These are phyloP conservation scores for Zygosaccharomyces gambellarensis DNA, from an alignment of 805 yeast species.

Conservation along the genomic window DNA sequence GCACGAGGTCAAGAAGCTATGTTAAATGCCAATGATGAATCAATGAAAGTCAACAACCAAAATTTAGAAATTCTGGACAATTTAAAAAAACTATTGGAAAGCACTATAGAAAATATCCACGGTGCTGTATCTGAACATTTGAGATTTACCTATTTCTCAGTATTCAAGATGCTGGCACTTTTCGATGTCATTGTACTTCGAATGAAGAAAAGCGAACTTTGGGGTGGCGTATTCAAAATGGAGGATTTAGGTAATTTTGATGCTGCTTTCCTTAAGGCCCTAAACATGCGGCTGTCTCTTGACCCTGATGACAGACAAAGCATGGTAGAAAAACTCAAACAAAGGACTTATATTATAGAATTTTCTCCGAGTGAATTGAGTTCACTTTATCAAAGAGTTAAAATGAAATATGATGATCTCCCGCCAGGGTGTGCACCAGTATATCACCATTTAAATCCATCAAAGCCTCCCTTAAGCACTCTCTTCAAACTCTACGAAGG, in stretches of 20 bases:
- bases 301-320: slow-evolving; percentile 21
- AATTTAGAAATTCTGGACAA: slow-evolving; percentile 23
- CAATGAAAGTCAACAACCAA: slow-evolving; percentile 7
- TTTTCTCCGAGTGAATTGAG: slow-evolving; percentile 11
- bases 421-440: not conserved
- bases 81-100: slow-evolving; percentile 25
- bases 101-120: slow-evolving; percentile 23
- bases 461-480: not conserved
- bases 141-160: slow-evolving; percentile 31
- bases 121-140: slow-evolving; percentile 24
- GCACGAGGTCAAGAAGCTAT: slow-evolving; percentile 13
- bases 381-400: slow-evolving; percentile 5
- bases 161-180: slow-evolving; percentile 29
- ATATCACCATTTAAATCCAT: not conserved
- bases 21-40: not conserved
- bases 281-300: slow-evolving; percentile 21
- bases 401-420: not conserved
- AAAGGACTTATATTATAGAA: slow-evolving; percentile 17
- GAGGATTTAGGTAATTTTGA: slow-evolving; percentile 19
- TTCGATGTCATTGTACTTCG: slow-evolving; percentile 30
- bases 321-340: slow-evolving; percentile 19
- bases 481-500: not conserved
- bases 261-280: slow-evolving; percentile 20
- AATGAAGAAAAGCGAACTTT: slow-evolving; percentile 28
- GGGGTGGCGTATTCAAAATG: slow-evolving; percentile 21